A percentile compares a stretch with the other conserved stretches of the same genome.
phyloP scores from a whole-genome alignment of 2,329 filamentous ascomycete species.

The Celoporthe dispersa region DNA sequence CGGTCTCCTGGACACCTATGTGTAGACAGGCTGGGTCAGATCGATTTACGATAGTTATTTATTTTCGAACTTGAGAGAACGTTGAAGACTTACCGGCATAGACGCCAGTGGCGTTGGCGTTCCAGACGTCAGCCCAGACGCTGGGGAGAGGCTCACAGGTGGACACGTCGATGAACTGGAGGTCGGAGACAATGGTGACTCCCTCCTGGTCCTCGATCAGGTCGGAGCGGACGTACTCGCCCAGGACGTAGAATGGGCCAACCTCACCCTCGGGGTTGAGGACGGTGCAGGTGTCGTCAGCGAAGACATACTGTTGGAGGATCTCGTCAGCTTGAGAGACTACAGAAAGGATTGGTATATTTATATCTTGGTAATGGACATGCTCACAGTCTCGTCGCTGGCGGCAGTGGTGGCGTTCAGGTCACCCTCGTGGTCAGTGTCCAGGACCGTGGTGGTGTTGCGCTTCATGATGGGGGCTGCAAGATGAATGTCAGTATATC shows the following conservation, averaged over 20 bases:
- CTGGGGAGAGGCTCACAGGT: conserved; percentile 42
- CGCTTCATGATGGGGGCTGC: conserved; percentile 19
- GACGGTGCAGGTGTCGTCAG: conserved; percentile 28
- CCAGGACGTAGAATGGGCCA: conserved; percentile 41
- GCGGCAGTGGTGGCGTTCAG: conserved; percentile 6
- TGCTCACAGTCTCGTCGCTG: conserved; percentile 15
- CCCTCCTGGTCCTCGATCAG: conserved; percentile 43
- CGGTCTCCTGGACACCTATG: conserved; percentile 33
- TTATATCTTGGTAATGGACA: background rate
- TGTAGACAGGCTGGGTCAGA: background rate
- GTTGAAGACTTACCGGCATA: conserved; percentile 40
- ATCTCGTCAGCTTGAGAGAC: background rate
- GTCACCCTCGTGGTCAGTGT: conserved; percentile 17
- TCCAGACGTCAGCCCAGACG: conserved; percentile 27
- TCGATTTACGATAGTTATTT: background rate
- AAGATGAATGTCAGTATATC: background rate
- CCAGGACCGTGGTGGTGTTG: conserved; percentile 16
- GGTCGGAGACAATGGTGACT: conserved; percentile 45
- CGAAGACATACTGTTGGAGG: conserved; percentile 12
- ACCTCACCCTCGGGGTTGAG: conserved; percentile 40
- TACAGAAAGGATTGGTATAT: background rate
- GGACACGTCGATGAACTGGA: conserved; percentile 47
- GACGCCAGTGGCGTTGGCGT: conserved; percentile 46
- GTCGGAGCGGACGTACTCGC: conserved; percentile 43
- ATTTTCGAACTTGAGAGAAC: background rate